Conservation (phyloP, 495 filamentous ascomycete genomes). For the Thermothielavioides terrestris region DNA sequence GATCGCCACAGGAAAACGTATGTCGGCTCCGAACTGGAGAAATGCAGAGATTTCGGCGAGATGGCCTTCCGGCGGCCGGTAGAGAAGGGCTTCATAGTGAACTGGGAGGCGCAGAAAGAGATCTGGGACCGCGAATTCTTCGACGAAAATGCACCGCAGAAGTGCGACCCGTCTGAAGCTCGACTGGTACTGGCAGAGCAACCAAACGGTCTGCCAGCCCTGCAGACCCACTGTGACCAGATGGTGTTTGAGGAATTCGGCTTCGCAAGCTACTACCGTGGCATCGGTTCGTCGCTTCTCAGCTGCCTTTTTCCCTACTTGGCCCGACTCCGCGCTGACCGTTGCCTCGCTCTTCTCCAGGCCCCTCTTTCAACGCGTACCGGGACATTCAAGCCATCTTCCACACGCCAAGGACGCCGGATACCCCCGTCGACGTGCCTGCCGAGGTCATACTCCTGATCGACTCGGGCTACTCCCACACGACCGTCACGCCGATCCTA, state of each 20-base stretch:
- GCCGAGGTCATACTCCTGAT: slow-evolving; percentile 79
- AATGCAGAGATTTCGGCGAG: slow-evolving; percentile 83
- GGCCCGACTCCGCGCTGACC: slow-evolving; percentile 2
- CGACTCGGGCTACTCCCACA: slow-evolving; percentile 89
- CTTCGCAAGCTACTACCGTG: slow-evolving; percentile 78
- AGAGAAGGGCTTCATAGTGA: slow-evolving; percentile 91
- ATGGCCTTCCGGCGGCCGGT: slow-evolving; percentile 80
- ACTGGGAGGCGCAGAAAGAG: slow-evolving; percentile 93
- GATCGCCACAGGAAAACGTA: slow-evolving; percentile 70
- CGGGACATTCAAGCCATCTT: slow-evolving; percentile 64
- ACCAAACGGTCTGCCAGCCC: slow-evolving; percentile 69
- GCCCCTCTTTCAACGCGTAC: slow-evolving; percentile 71
- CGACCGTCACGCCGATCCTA: slow-evolving; percentile 81
- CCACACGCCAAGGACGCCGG: slow-evolving; percentile 34
- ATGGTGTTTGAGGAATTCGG: slow-evolving; percentile 97
- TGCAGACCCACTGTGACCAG: slow-evolving; percentile 89
- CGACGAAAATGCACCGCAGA: slow-evolving; percentile 56
- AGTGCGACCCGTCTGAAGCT: slow-evolving; percentile 70
- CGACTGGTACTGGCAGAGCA: slow-evolving; percentile 80
- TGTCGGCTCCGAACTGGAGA: slow-evolving; percentile 70
- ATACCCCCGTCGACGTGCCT: slow-evolving; percentile 42
- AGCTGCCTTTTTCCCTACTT: neutral
- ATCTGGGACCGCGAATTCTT: slow-evolving; percentile 93
- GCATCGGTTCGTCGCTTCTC: slow-evolving; percentile 49
- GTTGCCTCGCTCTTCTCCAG: slow-evolving; percentile 13